These are phyloP conservation scores for Hygrophoropsis aurantiaca DNA, from an alignment of 768 basidiomycete species.

Conservation along the genomic window DNA sequence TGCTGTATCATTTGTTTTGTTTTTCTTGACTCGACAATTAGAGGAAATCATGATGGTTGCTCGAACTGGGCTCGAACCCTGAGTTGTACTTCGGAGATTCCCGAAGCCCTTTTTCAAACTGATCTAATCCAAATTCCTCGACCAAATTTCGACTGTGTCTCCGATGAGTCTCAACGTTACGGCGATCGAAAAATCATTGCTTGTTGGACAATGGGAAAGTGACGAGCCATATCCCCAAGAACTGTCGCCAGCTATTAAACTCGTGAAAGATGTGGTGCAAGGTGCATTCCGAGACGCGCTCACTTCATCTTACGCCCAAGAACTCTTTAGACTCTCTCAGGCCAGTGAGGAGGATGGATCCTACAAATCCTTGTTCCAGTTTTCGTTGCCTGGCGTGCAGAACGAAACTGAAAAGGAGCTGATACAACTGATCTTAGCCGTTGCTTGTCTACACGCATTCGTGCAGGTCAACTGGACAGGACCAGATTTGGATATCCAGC, in stretches of 20 bases:
- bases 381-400: constrained; percentile 24
- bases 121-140: no score
- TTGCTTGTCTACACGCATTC: constrained; percentile 87
- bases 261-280: constrained; percentile 57
- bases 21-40: no score
- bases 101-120: no score
- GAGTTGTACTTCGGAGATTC: no score
- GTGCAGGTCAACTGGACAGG: constrained; percentile 97
- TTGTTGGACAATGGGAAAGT: constrained; percentile 49
- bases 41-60: no score
- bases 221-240: constrained; percentile 19
- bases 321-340: constrained; percentile 34
- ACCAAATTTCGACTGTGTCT: neutral
- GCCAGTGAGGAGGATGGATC: constrained; percentile 34
- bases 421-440: constrained; percentile 59
- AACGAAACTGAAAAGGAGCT: constrained; percentile 50
- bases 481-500: constrained; percentile 68
- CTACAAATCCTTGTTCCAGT: constrained; percentile 35
- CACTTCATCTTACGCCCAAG: constrained; percentile 43
- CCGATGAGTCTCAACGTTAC: constrained; percentile 23
- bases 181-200: constrained; percentile 53
- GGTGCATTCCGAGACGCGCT: constrained; percentile 59
- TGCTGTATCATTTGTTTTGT: no score
- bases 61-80: no score
- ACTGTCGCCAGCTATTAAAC: constrained; percentile 24